Conservation (phyloP, 352 stramenopile genomes). For the Globisporangium ultimum region DNA sequence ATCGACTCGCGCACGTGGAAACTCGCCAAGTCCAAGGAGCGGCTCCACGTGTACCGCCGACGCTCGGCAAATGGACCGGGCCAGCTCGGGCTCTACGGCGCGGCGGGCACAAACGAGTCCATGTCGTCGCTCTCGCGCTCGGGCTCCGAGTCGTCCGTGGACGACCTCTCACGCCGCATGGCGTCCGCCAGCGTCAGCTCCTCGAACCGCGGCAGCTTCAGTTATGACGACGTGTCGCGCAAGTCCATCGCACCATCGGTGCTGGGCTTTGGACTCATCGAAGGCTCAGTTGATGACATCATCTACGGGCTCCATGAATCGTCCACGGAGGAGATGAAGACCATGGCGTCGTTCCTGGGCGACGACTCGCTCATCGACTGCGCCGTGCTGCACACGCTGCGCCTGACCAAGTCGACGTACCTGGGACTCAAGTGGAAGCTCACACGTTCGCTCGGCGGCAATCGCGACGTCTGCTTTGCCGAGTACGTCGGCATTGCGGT, state of each 20-base stretch:
- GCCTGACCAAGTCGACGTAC: conserved; percentile 48
- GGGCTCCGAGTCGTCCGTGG: conserved; percentile 19
- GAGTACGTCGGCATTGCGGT: conserved; percentile 61
- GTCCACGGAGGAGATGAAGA: conserved; percentile 59
- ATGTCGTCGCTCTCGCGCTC: conserved; percentile 18
- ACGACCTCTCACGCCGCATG: conserved; percentile 5
- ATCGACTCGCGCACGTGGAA: conserved; percentile 68
- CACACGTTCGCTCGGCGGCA: conserved; percentile 59
- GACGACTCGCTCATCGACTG: conserved; percentile 65
- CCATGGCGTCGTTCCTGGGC: conserved; percentile 36
- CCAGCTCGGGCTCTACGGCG: conserved; percentile 40
- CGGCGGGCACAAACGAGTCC: conserved; percentile 10
- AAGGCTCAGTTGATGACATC: conserved; percentile 48
- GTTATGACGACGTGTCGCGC: conserved; percentile 29
- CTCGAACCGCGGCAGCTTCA: conserved; percentile 7
- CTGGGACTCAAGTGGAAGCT: conserved; percentile 77
- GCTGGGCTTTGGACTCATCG: conserved; percentile 43
- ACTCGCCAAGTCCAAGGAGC: conserved; percentile 61
- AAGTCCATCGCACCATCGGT: conserved; percentile 44
- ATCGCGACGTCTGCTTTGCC: conserved; percentile 68
- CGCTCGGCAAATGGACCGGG: conserved; percentile 24
- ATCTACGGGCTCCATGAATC: conserved; percentile 53
- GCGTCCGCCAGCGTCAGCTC: conserved; percentile 12
- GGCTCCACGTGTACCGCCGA: conserved; percentile 57
- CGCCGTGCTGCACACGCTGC: conserved; percentile 56